phyloP scores from a whole-genome alignment of 1,139 yeast species.

The Suhomyces guaymorum region DNA sequence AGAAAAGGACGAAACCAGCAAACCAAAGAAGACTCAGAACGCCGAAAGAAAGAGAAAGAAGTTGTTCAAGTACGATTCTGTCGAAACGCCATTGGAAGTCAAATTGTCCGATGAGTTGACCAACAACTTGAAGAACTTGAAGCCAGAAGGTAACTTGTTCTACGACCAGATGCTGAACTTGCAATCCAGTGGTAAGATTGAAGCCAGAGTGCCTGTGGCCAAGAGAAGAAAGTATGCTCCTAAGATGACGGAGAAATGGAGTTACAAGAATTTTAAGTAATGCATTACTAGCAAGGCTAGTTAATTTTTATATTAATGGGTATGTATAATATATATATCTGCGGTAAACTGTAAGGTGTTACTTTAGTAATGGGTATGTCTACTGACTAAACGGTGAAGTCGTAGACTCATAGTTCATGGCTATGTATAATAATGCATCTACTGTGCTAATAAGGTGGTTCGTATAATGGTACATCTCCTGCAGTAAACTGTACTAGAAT shows the following conservation, averaged over 20 bases:
- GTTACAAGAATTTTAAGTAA: conserved; percentile 82
- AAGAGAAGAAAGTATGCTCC: conserved; percentile 67
- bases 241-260: conserved; percentile 87
- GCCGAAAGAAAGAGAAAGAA: conserved; percentile 26
- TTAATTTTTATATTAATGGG: too few species aligned
- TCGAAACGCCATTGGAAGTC: conserved; percentile 73
- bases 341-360: too few species aligned
- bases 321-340: too few species aligned
- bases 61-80: conserved; percentile 56
- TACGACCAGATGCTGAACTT: conserved; percentile 79
- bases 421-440: too few species aligned
- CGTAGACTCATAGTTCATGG: too few species aligned
- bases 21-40: conserved; percentile 19
- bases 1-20: conserved; percentile 26
- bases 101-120: conserved; percentile 87
- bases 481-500: too few species aligned
- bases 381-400: too few species aligned
- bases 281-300: not conserved
- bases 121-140: conserved; percentile 78
- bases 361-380: too few species aligned
- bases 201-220: conserved; percentile 72
- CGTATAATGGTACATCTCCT: too few species aligned
- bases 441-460: too few species aligned
- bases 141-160: conserved; percentile 87
- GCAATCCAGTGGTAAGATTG: conserved; percentile 84